Conservation (phyloP, 2,329 filamentous ascomycete genomes). For the Aureobasidium subglaciale region DNA sequence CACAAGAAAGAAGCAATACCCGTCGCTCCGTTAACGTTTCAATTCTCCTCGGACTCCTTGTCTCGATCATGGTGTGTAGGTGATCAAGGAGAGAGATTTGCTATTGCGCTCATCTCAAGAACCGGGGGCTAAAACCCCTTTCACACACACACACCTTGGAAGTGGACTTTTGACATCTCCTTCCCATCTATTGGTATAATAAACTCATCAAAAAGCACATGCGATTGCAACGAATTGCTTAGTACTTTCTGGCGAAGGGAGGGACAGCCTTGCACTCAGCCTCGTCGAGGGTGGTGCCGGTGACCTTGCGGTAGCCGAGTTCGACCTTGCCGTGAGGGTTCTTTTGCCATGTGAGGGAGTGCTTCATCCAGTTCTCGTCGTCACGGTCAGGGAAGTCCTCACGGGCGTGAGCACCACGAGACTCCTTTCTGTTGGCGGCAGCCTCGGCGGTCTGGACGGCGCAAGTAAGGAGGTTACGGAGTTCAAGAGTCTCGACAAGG, state of each 20-base stretch:
- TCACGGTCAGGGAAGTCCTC: conserved; percentile 96
- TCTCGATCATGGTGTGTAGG: neutral
- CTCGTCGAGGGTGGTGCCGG: conserved; percentile 80
- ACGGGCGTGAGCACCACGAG: conserved; percentile 90
- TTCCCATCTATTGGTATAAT: neutral
- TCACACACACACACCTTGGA: neutral
- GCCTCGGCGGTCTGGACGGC: conserved; percentile 87
- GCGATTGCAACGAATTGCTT: conserved; percentile 3
- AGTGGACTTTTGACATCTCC: neutral
- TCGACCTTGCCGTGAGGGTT: conserved; percentile 80
- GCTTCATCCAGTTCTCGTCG: conserved; percentile 98
- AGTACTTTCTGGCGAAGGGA: conserved; percentile 39
- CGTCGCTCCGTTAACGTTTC: neutral
- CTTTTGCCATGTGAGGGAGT: conserved; percentile 95
- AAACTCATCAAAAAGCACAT: neutral
- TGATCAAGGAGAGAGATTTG: neutral
- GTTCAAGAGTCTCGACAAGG: conserved; percentile 89
- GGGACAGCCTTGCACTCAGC: conserved; percentile 93
- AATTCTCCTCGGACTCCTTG: neutral
- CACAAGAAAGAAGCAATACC: conserved; percentile 9
- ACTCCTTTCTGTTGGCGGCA: conserved; percentile 92
- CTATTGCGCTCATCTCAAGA: neutral
- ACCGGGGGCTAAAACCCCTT: neutral
- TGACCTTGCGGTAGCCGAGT: conserved; percentile 77
- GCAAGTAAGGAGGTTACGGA: conserved; percentile 93